phyloP scores from a whole-genome alignment of 768 basidiomycete species.

The Tylopilus felleus region DNA sequence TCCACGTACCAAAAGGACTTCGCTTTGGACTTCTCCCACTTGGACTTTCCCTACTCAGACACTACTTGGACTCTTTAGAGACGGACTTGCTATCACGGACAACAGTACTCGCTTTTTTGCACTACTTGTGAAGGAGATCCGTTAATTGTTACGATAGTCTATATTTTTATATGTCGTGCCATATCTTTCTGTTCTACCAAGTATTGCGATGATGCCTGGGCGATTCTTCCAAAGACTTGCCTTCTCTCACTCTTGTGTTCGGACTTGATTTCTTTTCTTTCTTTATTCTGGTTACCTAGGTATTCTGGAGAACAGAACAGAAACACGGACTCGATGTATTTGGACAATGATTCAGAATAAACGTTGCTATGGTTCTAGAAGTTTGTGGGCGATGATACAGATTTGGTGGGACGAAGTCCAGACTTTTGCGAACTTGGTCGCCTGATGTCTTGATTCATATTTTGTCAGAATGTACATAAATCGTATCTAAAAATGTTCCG shows the following conservation, averaged over 20 bases:
- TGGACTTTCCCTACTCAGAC: slow-evolving; percentile 9
- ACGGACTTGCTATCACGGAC: slow-evolving; percentile 26
- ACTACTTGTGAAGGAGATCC: slow-evolving; percentile 9
- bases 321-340: slow-evolving; percentile 81
- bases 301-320: slow-evolving; percentile 56
- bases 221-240: neutral
- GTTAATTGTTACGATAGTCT: slow-evolving; percentile 30
- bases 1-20: slow-evolving; percentile 21
- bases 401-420: neutral
- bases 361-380: neutral
- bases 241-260: neutral
- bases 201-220: neutral
- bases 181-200: slow-evolving; percentile 12
- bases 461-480: neutral
- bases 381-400: neutral
- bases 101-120: neutral
- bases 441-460: neutral
- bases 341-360: slow-evolving; percentile 6
- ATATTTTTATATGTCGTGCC: slow-evolving; percentile 26
- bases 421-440: neutral
- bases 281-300: slow-evolving; percentile 1
- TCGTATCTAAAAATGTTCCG: neutral
- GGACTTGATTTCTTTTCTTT: slow-evolving; percentile 10
- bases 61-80: slow-evolving; percentile 24
- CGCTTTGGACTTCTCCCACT: slow-evolving; percentile 16